Evolutionary conservation across 805 yeast species (phyloP).

Genomic region (Pichia exigua): DNA sequence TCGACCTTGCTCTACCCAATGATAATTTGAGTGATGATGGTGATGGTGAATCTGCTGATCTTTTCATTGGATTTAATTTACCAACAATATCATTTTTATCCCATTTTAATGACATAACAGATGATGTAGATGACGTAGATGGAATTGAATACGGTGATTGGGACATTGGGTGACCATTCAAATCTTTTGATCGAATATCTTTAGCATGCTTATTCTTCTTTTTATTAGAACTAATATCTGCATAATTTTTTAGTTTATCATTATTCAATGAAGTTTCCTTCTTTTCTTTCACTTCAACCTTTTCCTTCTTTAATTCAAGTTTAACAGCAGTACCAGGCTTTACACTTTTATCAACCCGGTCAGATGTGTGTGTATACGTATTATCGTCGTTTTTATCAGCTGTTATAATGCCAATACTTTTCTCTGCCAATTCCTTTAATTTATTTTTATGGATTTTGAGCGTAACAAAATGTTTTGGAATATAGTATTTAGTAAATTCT

Average conservation of each 20-base stretch:
- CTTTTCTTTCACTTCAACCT: background rate
- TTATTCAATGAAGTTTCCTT: background rate
- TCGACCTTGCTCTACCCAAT: background rate
- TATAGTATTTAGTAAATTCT: constrained; percentile 5
- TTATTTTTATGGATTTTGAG: constrained; percentile 3
- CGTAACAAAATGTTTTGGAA: background rate
- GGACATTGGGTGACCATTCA: background rate
- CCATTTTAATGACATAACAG: background rate
- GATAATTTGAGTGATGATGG: background rate
- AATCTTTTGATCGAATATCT: background rate
- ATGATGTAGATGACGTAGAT: background rate
- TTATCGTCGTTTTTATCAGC: background rate
- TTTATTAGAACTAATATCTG: background rate
- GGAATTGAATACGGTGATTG: background rate
- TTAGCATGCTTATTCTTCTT: background rate
- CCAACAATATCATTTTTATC: background rate
- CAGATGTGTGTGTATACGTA: background rate
- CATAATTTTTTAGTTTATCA: background rate
- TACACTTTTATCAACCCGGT: background rate
- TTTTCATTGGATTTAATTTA: background rate
- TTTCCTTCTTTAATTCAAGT: background rate
- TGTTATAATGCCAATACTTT: background rate
- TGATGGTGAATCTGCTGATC: background rate
- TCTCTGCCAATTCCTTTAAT: background rate
- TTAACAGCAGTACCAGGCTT: background rate